These are phyloP conservation scores for Aegilops umbellulata DNA, from an alignment of 176 grass and related monocot species.

Conservation along the genomic window DNA sequence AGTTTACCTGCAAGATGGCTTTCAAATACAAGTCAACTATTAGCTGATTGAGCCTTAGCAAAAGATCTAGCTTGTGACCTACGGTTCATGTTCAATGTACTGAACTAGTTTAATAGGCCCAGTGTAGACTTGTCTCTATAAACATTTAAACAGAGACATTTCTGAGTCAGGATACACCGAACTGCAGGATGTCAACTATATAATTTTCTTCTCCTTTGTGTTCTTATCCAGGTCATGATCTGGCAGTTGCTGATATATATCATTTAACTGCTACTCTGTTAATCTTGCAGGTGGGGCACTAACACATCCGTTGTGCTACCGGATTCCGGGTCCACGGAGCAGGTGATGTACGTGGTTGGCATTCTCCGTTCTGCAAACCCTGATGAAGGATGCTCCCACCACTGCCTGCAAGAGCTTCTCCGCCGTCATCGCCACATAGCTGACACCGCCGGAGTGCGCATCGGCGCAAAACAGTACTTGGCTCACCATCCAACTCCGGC, in stretches of 20 bases:
- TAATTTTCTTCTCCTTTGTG: constrained; percentile 8
- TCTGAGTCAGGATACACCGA: constrained; percentile 27
- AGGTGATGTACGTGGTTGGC: constrained; percentile 62
- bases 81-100: constrained; percentile 34
- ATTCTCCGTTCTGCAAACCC: constrained; percentile 68
- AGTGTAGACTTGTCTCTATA: constrained; percentile 21
- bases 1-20: neutral
- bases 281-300: constrained; percentile 57
- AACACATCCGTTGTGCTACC: constrained; percentile 77
- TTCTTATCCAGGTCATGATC: constrained; percentile 1
- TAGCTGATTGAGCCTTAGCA: constrained; percentile 26
- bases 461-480: constrained; percentile 74
- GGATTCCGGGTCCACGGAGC: constrained; percentile 44
- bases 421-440: constrained; percentile 40
- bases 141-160: constrained; percentile 4
- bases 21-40: constrained; percentile 24
- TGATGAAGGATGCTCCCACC: constrained; percentile 39
- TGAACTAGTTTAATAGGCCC: constrained; percentile 13
- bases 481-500: constrained; percentile 44
- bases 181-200: constrained; percentile 32
- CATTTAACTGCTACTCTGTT: constrained; percentile 16
- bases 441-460: constrained; percentile 12
- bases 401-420: constrained; percentile 57
- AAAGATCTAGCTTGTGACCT: neutral
- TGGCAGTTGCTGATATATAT: neutral